Evolutionary conservation across 495 filamentous ascomycete genomes (phyloP).

Genomic region (Aspergillus nidulans): DNA sequence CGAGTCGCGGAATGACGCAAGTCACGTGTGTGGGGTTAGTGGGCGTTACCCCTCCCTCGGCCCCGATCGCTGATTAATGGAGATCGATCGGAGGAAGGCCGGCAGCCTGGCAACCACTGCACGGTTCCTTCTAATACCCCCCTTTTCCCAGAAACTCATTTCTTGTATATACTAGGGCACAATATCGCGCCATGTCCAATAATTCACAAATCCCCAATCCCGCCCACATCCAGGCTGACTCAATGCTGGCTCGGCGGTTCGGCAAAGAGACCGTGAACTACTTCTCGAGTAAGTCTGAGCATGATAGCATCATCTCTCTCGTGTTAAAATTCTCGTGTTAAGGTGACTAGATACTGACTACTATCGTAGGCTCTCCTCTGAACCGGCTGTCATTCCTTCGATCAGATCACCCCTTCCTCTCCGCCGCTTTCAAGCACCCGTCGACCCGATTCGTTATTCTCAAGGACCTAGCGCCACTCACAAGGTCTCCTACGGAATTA

Average conservation of each 20-base stretch:
- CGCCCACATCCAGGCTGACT: constrained; percentile 63
- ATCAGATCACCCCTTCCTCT: constrained; percentile 71
- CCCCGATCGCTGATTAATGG: constrained; percentile 7
- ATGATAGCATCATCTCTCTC: background rate
- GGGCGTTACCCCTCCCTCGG: constrained; percentile 21
- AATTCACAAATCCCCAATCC: constrained; percentile 47
- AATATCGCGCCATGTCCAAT: constrained; percentile 25
- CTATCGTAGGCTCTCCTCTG: constrained; percentile 55
- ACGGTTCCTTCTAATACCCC: background rate
- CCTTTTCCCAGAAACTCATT: background rate
- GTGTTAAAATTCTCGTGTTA: background rate
- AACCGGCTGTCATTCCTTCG: constrained; percentile 86
- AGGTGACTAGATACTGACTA: constrained; percentile 18
- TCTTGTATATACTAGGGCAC: background rate
- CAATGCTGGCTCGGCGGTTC: constrained; percentile 81
- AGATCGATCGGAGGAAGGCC: background rate
- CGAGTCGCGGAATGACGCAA: constrained; percentile 13
- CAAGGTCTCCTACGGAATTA: constrained; percentile 51
- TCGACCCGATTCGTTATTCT: constrained; percentile 70
- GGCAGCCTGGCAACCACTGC: background rate
- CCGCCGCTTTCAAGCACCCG: constrained; percentile 67
- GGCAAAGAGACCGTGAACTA: constrained; percentile 92
- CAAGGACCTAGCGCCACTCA: constrained; percentile 73
- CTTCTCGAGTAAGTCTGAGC: constrained; percentile 63
- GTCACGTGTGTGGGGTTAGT: constrained; percentile 42